Base-by-base conservation (phyloP, 768 basidiomycete species). In the Russula griseocarnosa region DNA sequence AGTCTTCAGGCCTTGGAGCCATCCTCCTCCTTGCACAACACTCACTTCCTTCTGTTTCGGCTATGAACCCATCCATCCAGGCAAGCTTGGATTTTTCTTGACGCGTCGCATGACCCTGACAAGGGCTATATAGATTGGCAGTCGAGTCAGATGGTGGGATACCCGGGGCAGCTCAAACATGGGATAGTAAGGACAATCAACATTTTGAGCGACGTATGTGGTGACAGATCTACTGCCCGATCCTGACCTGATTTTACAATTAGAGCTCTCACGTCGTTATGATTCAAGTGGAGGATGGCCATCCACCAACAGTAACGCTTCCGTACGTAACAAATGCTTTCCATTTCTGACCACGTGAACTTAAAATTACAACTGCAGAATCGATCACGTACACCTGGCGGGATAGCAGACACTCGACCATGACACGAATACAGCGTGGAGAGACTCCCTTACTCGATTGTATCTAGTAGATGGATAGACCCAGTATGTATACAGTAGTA, bases 101-200 rank as follows among this genome's bases (percentile, higher is more conserved):
- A 58, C 58, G 55, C 46, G 22, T 55, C 52, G 54, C 59, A 66
- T 69, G 66, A 63, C 60, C 24, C 47, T 61, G 55, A 60, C 60
- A 66, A 32, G 51, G 26, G 28, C 24, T n/a, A 46, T 26, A 38
- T 53, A 91, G 89, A 77, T 79, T 60, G 87, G 87, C 69, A 85
- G 86, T 66, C 79, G 82, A 56, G 86, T 92, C 54, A 85, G 83
- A 70, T 90, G 82, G 77, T 87, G 86, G 82, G 77, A 78, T 55
- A 74, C 81, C 30, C 74, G 72, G 47, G 85, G 84, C 76, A 80
- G 55, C 77, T 83, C 49, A 79, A 83, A 60, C 83, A 86, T 67
- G 89, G 86, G 16, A 79, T 75, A 5, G 87, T 92, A 8, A 75
- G 78, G 58, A 76, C 78, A 2, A 82, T 83, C 34, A 79, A 77